phyloP scores from a whole-genome alignment of 768 basidiomycete genomes.

The Boletus rubescentipes region DNA sequence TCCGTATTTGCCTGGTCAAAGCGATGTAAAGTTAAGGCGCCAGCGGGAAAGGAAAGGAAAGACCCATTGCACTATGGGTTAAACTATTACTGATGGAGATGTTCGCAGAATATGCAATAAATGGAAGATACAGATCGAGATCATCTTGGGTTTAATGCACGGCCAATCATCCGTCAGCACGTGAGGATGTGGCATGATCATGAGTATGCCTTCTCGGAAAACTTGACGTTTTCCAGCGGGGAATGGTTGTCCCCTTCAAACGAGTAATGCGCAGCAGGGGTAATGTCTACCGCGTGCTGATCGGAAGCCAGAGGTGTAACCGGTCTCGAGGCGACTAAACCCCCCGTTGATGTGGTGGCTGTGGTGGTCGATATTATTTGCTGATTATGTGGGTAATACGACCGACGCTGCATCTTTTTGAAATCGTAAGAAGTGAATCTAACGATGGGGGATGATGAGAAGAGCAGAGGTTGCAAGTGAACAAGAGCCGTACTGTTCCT shows the following conservation, averaged over 20 bases:
- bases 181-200: slow-evolving; percentile 28
- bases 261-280: slow-evolving; percentile 44
- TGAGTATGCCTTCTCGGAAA: slow-evolving; percentile 51
- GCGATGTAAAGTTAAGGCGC: slow-evolving; percentile 4
- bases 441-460: slow-evolving; percentile 3
- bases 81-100: slow-evolving; percentile 20
- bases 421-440: slow-evolving; percentile 94
- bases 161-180: background rate
- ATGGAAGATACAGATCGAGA: slow-evolving; percentile 22
- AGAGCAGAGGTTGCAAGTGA: background rate
- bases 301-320: slow-evolving; percentile 58
- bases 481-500: slow-evolving; percentile 77
- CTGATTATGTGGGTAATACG: slow-evolving; percentile 87
- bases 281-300: slow-evolving; percentile 43
- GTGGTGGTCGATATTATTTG: slow-evolving; percentile 60
- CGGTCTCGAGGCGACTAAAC: slow-evolving; percentile 68
- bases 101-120: slow-evolving; percentile 24
- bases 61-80: slow-evolving; percentile 21
- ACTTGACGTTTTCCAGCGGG: slow-evolving; percentile 40
- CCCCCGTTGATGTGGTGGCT: slow-evolving; percentile 72
- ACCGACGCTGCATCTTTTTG: slow-evolving; percentile 85
- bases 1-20: slow-evolving; percentile 9
- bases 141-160: slow-evolving; percentile 4
- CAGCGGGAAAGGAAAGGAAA: slow-evolving; percentile 9
- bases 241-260: slow-evolving; percentile 39